Percentiles rank a stretch among this genome's conserved stretches.
phyloP scores from a whole-genome alignment of 1,139 yeast genomes.

The Candida sp. region DNA sequence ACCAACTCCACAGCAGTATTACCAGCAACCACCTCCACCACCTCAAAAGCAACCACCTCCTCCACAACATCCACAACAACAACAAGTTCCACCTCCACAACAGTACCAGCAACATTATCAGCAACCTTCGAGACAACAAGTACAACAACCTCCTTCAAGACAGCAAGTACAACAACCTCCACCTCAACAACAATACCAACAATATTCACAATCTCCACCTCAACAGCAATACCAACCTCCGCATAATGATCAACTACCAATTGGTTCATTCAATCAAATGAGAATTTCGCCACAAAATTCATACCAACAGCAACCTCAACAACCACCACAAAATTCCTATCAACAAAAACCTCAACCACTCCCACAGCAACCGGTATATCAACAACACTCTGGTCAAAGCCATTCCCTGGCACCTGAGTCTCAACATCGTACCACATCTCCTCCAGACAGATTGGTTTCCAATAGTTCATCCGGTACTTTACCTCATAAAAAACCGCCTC shows the following conservation, averaged over 20 bases:
- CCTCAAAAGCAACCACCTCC: constrained; percentile 11
- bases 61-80: constrained; percentile 11
- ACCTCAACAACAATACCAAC: constrained; percentile 11
- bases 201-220: constrained; percentile 11
- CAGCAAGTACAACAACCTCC: constrained; percentile 12
- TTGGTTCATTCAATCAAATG: constrained; percentile 4
- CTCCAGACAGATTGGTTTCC: constrained; percentile 1
- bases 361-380: constrained; percentile 9
- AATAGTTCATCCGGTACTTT: background rate
- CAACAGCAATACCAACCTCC: constrained; percentile 13
- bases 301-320: constrained; percentile 13
- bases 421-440: constrained; percentile 6
- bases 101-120: constrained; percentile 13
- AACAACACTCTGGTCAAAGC: constrained; percentile 5
- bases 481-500: constrained; percentile 18
- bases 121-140: constrained; percentile 13
- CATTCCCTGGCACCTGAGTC: constrained; percentile 1
- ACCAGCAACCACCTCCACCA: constrained; percentile 11
- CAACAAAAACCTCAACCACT: constrained; percentile 11
- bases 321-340: constrained; percentile 11
- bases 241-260: constrained; percentile 12
- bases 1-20: constrained; percentile 10
- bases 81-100: constrained; percentile 12
- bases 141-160: constrained; percentile 10
- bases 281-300: constrained; percentile 12